Conservation (phyloP, 805 yeast species). For the Pichia scutulata region DNA sequence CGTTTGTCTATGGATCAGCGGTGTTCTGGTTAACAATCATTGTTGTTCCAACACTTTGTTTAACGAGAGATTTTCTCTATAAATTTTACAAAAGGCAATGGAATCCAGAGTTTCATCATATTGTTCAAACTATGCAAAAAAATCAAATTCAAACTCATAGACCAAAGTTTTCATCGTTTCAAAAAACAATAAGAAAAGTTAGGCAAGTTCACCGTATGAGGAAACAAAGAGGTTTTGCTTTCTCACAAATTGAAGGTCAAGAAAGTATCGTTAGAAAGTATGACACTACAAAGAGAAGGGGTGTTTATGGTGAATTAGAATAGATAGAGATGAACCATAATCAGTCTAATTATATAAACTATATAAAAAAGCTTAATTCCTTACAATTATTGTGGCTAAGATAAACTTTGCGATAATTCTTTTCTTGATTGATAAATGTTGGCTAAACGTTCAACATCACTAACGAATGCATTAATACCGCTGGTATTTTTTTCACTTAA, state of each 20-base stretch:
- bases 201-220: conserved; percentile 98
- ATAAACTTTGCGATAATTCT: background rate
- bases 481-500: background rate
- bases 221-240: conserved; percentile 97
- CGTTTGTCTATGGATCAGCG: conserved; percentile 66
- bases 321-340: conserved; percentile 1
- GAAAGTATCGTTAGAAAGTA: conserved; percentile 87
- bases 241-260: conserved; percentile 92
- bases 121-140: conserved; percentile 94
- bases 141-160: conserved; percentile 87
- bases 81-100: conserved; percentile 90
- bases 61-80: conserved; percentile 86
- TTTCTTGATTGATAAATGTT: background rate
- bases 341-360: background rate
- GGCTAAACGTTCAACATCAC: background rate
- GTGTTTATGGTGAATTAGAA: conserved; percentile 28
- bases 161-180: conserved; percentile 96
- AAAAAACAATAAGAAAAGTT: conserved; percentile 92
- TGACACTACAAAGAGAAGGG: conserved; percentile 75
- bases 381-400: background rate
- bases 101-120: conserved; percentile 86
- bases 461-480: background rate
- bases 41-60: conserved; percentile 69
- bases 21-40: conserved; percentile 79
- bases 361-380: background rate